These are phyloP conservation scores for Lactarius hengduanensis DNA, from an alignment of 768 basidiomycete genomes.

Conservation along the genomic window DNA sequence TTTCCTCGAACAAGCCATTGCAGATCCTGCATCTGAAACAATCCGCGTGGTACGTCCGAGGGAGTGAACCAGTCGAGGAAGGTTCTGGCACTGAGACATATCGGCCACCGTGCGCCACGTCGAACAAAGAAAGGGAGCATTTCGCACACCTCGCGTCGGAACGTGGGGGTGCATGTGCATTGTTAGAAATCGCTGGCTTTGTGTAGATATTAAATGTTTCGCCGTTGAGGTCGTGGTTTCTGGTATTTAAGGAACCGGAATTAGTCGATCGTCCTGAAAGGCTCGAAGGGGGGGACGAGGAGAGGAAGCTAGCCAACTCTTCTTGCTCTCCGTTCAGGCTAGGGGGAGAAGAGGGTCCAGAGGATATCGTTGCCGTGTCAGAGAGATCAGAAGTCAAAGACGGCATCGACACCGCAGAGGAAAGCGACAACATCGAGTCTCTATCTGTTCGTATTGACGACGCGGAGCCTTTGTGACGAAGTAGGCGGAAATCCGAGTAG, in stretches of 20 bases:
- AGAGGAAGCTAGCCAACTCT: slow-evolving; percentile 32
- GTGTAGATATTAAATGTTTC: slow-evolving; percentile 14
- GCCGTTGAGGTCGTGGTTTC: slow-evolving; percentile 8
- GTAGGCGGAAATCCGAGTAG: slow-evolving; percentile 23
- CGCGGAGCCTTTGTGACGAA: slow-evolving; percentile 19
- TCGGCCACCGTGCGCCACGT: slow-evolving; percentile 53
- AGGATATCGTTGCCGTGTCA: slow-evolving; percentile 55
- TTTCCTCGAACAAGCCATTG: slow-evolving; percentile 60
- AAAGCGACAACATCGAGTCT: slow-evolving; percentile 36
- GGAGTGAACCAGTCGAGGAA: slow-evolving; percentile 40
- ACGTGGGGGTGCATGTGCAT: slow-evolving; percentile 35
- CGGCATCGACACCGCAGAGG: slow-evolving; percentile 50
- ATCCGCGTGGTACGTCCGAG: slow-evolving; percentile 67
- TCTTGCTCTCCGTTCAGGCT: slow-evolving; percentile 21
- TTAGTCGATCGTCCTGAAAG: slow-evolving; percentile 2
- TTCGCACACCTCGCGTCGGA: slow-evolving; percentile 54
- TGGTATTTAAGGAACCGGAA: slow-evolving; percentile 6
- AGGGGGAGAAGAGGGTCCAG: slow-evolving; percentile 48
- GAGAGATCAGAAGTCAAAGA: slow-evolving; percentile 61
- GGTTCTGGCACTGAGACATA: slow-evolving; percentile 69
- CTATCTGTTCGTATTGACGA: slow-evolving; percentile 27
- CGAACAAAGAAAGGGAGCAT: slow-evolving; percentile 60
- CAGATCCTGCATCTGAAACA: slow-evolving; percentile 78
- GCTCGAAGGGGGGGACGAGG: slow-evolving; percentile 45
- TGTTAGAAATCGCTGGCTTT: slow-evolving; percentile 12